These are phyloP conservation scores for Claviceps fusiformis DNA, from an alignment of 2,329 filamentous ascomycete genomes.

Conservation along the genomic window DNA sequence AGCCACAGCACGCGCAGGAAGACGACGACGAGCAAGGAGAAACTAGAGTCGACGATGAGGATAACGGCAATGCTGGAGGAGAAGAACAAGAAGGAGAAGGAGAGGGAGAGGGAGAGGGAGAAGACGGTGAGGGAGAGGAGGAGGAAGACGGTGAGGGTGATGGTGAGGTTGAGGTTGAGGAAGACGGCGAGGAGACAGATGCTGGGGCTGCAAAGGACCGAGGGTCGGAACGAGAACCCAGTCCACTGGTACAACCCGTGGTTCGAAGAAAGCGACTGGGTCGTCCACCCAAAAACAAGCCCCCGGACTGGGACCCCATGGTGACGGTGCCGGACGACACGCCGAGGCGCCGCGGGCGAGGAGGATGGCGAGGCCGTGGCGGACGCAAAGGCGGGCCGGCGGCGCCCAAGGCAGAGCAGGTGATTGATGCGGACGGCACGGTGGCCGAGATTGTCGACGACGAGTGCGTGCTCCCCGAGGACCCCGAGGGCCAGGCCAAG, in stretches of 20 bases:
- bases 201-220: constrained; percentile 20
- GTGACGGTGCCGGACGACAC: constrained; percentile 43
- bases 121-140: constrained; percentile 11
- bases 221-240: constrained; percentile 36
- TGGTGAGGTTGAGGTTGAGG: constrained; percentile 19
- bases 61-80: constrained; percentile 33
- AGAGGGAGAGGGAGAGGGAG: constrained; percentile 24
- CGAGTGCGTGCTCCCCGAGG: constrained; percentile 78
- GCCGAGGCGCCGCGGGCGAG: constrained; percentile 51
- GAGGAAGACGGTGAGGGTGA: constrained; percentile 22
- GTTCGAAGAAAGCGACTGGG: constrained; percentile 69
- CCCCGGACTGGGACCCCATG: constrained; percentile 61
- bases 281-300: constrained; percentile 71
- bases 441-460: constrained; percentile 83
- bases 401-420: constrained; percentile 66
- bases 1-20: constrained; percentile 12
- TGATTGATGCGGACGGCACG: constrained; percentile 88
- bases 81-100: constrained; percentile 8
- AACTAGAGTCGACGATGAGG: constrained; percentile 24
- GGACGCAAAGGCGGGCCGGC: constrained; percentile 55
- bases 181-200: constrained; percentile 17
- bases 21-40: constrained; percentile 21
- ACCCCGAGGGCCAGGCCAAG: constrained; percentile 80
- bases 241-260: constrained; percentile 44
- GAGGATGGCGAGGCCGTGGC: constrained; percentile 56